Evolutionary conservation across 2,329 filamentous ascomycete species (phyloP).

Genomic region (Alternaria hordeiaustralica): DNA sequence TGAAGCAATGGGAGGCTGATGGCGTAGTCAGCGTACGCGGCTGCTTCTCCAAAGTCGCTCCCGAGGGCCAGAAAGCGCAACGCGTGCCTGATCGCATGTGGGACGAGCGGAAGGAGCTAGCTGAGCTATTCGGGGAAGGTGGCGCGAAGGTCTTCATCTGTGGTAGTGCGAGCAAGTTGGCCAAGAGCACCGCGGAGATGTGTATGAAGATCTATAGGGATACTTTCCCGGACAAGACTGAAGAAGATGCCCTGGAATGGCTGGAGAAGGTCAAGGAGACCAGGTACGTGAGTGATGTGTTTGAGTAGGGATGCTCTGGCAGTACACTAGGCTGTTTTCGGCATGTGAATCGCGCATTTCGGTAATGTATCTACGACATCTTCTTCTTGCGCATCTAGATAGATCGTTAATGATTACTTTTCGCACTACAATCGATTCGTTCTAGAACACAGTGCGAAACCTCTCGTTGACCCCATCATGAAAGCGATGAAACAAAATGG

Average conservation of each 20-base stretch:
- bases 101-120: slow-evolving; percentile 52
- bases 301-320: not conserved
- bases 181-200: slow-evolving; percentile 44
- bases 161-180: slow-evolving; percentile 59
- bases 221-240: slow-evolving; percentile 3
- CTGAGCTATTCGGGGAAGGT: slow-evolving; percentile 48
- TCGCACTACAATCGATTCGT: not conserved
- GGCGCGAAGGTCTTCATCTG: slow-evolving; percentile 67
- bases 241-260: slow-evolving; percentile 4
- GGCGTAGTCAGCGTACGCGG: slow-evolving; percentile 10
- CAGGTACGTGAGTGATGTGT: slow-evolving; percentile 12
- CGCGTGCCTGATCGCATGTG: slow-evolving; percentile 59
- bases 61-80: slow-evolving; percentile 61
- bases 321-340: not conserved
- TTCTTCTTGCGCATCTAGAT: not conserved
- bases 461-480: not conserved
- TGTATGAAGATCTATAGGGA: slow-evolving; percentile 26
- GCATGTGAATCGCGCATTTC: not conserved
- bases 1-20: slow-evolving; percentile 46
- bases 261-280: slow-evolving; percentile 8
- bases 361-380: not conserved
- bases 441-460: not conserved
- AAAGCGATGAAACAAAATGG: not conserved
- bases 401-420: not conserved
- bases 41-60: slow-evolving; percentile 67